Evolutionary conservation across 352 stramenopile species (phyloP), one percentile per base, ranked within the genome.

Genomic region (Globisporangium camurandrum): DNA sequence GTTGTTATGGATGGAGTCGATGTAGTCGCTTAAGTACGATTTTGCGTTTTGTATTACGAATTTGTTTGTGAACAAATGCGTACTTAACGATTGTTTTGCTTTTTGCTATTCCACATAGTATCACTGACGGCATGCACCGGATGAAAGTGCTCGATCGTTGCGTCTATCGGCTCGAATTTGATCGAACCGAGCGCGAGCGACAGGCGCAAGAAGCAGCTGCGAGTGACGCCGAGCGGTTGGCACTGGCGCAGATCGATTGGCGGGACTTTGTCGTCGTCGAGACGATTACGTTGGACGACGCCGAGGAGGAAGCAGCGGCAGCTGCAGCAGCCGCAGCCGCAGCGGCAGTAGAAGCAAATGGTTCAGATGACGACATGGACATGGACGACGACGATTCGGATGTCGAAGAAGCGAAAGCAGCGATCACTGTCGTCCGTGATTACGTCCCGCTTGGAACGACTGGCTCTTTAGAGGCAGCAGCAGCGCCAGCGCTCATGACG

Each of bases 181-280:
- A 80, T 39, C 71, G 83, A 8, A 75, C 72, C 19, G 78, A 92
- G 50, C 74, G 87, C 48, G 83, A 94, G 26, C 58, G 62, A 7
- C 77, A 88, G 46, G 78, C 86, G 16, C 68, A 69, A 22, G 80
- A 94, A 38, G 75, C 65, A 1, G 83, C 78, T 9, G 80, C 85
- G 37, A 86, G 66, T 47, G 84, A 93, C 41, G 81, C 79, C 0
- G 82, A 94, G 65, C 68, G 69, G 4, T 66, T 82, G 14, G 84
- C 81, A 40, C 57, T 86, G 16, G 67, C 77, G 27, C 72, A 89
- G 59, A 77, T 99, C 56, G 96, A 99, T 75, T 99, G 97, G 97
- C 93, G 99, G 67, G 96, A 99, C 70, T 99, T 99, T 62, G 93
- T 98, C 4, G 85, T 99, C 3, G 97, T 99, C 0, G 96, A 99